These are phyloP conservation scores for Gilbertella persicaria DNA, from an alignment of 371 early-diverging fungal species.

Conservation along the genomic window DNA sequence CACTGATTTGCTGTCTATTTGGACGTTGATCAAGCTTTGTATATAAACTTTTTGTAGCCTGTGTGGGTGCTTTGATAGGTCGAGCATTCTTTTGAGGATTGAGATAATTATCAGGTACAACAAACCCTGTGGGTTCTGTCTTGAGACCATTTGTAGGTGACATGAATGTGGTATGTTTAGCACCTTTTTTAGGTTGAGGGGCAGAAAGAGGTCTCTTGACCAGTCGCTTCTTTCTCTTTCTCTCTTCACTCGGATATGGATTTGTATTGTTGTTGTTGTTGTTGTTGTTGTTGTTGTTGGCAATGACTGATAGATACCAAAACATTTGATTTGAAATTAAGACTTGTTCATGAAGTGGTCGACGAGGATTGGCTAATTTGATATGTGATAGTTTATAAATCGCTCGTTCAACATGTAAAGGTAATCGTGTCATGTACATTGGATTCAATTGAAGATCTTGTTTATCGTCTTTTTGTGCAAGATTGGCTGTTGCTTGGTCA, in stretches of 20 bases:
- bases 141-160: background rate
- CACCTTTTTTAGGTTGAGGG: conserved; percentile 12
- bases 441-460: conserved; percentile 59
- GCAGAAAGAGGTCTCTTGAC: conserved; percentile 10
- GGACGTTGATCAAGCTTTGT: conserved; percentile 1
- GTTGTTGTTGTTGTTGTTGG: conserved; percentile 14
- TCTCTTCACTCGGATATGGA: conserved; percentile 1
- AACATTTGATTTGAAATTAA: conserved; percentile 95
- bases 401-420: conserved; percentile 85
- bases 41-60: background rate
- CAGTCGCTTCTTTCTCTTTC: conserved; percentile 14
- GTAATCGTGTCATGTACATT: conserved; percentile 65
- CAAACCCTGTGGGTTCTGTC: conserved; percentile 39
- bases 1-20: conserved; percentile 6
- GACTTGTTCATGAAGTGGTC: conserved; percentile 91
- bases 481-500: background rate
- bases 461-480: conserved; percentile 35
- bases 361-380: conserved; percentile 88
- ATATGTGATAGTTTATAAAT: conserved; percentile 91
- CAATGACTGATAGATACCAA: conserved; percentile 84
- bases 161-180: conserved; percentile 1
- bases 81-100: conserved; percentile 2
- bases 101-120: conserved; percentile 47
- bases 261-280: background rate
- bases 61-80: background rate